Evolutionary conservation across 73 alveolate genomes (phyloP).

Genomic region (Uronychia setigera): DNA sequence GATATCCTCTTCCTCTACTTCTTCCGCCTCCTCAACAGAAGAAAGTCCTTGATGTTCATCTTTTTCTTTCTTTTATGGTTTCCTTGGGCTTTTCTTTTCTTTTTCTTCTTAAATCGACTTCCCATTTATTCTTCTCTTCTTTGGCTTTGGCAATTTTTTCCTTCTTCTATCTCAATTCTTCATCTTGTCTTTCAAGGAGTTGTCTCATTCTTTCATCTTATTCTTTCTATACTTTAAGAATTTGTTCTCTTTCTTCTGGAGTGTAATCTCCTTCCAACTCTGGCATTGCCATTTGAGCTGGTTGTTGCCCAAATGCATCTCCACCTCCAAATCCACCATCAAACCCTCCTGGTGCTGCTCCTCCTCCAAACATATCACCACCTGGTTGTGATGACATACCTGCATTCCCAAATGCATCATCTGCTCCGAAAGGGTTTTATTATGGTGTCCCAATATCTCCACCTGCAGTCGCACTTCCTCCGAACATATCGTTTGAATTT

Average conservation of each 20-base stretch:
- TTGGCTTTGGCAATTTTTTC: neutral
- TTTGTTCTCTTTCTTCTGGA: constrained; percentile 11
- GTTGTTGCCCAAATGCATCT: neutral
- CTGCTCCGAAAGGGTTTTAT: neutral
- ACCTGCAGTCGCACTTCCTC: neutral
- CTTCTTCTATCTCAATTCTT: neutral
- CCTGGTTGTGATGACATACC: neutral
- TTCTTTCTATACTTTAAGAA: neutral
- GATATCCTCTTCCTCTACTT: no score
- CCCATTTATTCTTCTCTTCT: neutral
- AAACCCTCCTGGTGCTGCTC: no score
- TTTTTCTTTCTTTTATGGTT: no score
- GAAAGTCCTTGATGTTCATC: no score
- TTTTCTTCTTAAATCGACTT: no score
- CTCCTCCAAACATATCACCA: neutral
- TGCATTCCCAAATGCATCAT: neutral
- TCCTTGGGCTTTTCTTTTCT: no score
- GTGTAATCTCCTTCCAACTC: neutral
- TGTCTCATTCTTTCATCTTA: neutral
- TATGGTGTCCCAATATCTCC: neutral
- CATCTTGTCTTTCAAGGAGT: neutral
- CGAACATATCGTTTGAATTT: neutral
- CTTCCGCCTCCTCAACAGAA: no score
- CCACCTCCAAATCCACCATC: neutral
- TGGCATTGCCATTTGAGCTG: no score